Conservation (phyloP, 164 flowering plant genomes). For the Piper betle region DNA sequence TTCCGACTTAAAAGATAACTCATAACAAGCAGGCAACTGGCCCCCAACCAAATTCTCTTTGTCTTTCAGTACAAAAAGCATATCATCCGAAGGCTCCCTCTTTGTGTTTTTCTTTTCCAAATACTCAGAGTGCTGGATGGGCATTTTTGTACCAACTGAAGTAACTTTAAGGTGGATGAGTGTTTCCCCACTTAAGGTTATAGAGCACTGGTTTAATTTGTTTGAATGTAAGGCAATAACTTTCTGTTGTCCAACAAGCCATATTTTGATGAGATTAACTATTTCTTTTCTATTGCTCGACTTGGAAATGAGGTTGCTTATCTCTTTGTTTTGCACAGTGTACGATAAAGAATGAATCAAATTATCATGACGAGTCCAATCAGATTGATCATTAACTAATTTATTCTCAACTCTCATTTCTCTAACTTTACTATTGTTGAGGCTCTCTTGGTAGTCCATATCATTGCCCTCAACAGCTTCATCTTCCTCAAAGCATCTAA, state of each 20-base stretch:
- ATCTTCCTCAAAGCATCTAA: conserved; percentile 30
- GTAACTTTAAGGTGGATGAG: conserved; percentile 55
- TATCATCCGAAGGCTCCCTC: conserved; percentile 24
- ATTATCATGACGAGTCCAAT: conserved; percentile 48
- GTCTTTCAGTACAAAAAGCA: conserved; percentile 39
- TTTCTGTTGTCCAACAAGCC: conserved; percentile 61
- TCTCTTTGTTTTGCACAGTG: conserved; percentile 15
- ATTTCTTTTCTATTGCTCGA: conserved; percentile 20
- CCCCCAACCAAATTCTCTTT: conserved; percentile 26
- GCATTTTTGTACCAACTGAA: conserved; percentile 13
- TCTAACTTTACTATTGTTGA: conserved; percentile 14
- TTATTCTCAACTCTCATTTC: conserved; percentile 8
- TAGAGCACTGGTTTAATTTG: conserved; percentile 26
- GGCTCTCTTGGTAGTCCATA: conserved; percentile 18
- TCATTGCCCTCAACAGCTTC: conserved; percentile 24
- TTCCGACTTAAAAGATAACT: conserved; percentile 30
- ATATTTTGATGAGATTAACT: conserved; percentile 34
- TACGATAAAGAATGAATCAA: conserved; percentile 28
- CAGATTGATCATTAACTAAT: conserved; percentile 22
- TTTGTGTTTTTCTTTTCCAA: conserved; percentile 11
- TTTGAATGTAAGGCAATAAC: conserved; percentile 32
- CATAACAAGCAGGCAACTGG: conserved; percentile 26
- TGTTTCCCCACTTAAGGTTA: conserved; percentile 50
- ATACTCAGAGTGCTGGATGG: conserved; percentile 6
- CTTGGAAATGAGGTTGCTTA: conserved; percentile 16